These are phyloP conservation scores for Aspergillus pseudoglaucus DNA, from an alignment of 2,329 filamentous ascomycete genomes.

Conservation along the genomic window DNA sequence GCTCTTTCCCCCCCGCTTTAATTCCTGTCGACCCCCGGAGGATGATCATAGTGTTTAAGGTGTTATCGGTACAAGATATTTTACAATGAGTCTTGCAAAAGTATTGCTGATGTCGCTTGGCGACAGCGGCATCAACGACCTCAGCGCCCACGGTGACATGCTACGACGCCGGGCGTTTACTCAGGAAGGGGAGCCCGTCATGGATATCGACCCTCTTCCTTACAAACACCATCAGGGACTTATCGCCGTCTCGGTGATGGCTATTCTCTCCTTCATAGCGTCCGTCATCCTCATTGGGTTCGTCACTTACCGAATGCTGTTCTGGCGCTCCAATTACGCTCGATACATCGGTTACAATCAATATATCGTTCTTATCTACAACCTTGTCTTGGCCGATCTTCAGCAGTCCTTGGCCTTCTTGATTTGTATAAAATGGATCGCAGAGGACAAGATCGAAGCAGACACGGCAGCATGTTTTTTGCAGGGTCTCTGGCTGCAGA, in stretches of 20 bases:
- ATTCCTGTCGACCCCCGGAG: neutral
- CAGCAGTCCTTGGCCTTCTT: constrained; percentile 47
- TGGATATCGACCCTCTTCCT: constrained; percentile 31
- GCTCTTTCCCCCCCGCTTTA: neutral
- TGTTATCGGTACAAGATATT: neutral
- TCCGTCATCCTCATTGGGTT: constrained; percentile 40
- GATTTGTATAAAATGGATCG: constrained; percentile 44
- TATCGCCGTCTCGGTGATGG: constrained; percentile 42
- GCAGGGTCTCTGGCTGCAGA: constrained; percentile 47
- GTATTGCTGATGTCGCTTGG: neutral
- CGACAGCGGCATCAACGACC: neutral
- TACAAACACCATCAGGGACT: constrained; percentile 34
- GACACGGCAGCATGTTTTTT: constrained; percentile 42
- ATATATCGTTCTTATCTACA: constrained; percentile 50
- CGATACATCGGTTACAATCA: constrained; percentile 50
- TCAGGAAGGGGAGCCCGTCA: constrained; percentile 7
- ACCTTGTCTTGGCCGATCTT: constrained; percentile 48
- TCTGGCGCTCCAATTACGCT: constrained; percentile 44
- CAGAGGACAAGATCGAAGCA: constrained; percentile 38
- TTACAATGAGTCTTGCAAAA: neutral
- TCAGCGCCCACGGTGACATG: neutral
- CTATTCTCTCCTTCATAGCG: constrained; percentile 42
- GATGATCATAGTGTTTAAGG: neutral
- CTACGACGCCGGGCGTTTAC: neutral
- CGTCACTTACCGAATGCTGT: constrained; percentile 47